A percentile compares a stretch with the other conserved stretches of the same genome.
These are phyloP conservation scores for Trichoderma koningiopsis DNA, from an alignment of 2,329 filamentous ascomycete genomes.

Conservation along the genomic window DNA sequence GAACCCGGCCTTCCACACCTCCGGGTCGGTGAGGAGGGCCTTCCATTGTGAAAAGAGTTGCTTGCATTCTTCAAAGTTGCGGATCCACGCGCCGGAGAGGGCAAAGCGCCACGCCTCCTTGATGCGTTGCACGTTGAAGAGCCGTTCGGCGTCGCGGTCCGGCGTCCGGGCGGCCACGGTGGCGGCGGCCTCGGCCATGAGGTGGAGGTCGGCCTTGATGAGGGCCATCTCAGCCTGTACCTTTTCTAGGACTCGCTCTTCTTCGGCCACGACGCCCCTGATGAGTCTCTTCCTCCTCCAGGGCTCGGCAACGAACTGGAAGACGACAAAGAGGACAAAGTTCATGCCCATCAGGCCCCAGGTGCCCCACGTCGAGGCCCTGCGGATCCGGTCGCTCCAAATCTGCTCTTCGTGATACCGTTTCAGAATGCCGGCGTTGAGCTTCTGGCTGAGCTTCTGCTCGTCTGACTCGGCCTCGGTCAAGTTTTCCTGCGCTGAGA, in stretches of 20 bases:
- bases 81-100: slow-evolving; percentile 11
- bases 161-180: neutral
- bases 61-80: slow-evolving; percentile 40
- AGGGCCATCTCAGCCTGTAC: slow-evolving; percentile 47
- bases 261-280: slow-evolving; percentile 77
- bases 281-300: slow-evolving; percentile 84
- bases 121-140: slow-evolving; percentile 7
- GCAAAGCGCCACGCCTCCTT: slow-evolving; percentile 9
- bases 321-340: slow-evolving; percentile 80
- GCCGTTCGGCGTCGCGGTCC: neutral
- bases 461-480: slow-evolving; percentile 76
- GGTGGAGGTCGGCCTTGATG: slow-evolving; percentile 37
- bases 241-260: slow-evolving; percentile 60
- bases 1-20: slow-evolving; percentile 52
- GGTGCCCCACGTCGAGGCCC: slow-evolving; percentile 97
- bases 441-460: slow-evolving; percentile 71
- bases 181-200: slow-evolving; percentile 31
- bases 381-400: slow-evolving; percentile 95
- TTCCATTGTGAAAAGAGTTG: slow-evolving; percentile 46
- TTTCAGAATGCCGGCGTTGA: slow-evolving; percentile 82
- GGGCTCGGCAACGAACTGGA: slow-evolving; percentile 89
- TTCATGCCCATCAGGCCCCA: slow-evolving; percentile 98
- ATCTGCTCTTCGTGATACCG: slow-evolving; percentile 99
- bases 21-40: slow-evolving; percentile 45
- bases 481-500: slow-evolving; percentile 69